A percentile compares a stretch with the other conserved stretches of the same genome.
Evolutionary conservation across 768 basidiomycete genomes (phyloP).

Genomic region (Boletus sp.): DNA sequence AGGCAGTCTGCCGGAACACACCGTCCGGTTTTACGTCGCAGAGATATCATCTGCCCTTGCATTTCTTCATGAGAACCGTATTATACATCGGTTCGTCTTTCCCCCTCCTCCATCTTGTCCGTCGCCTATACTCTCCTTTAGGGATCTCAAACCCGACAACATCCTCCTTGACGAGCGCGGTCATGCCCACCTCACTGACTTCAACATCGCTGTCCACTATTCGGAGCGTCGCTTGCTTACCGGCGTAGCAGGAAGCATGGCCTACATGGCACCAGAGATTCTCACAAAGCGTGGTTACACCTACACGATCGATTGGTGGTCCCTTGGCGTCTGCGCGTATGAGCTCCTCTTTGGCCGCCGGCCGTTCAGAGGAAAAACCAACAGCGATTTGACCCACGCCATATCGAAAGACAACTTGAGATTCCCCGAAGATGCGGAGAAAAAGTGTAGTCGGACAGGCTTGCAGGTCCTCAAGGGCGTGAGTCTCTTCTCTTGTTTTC

Average conservation of each 20-base stretch:
- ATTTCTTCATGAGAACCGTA: slow-evolving; percentile 88
- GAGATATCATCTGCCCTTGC: slow-evolving; percentile 86
- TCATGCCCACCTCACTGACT: slow-evolving; percentile 95
- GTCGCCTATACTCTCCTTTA: slow-evolving; percentile 28
- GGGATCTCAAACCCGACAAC: slow-evolving; percentile 97
- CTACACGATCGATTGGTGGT: slow-evolving; percentile 96
- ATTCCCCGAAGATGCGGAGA: slow-evolving; percentile 89
- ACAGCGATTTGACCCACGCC: slow-evolving; percentile 87
- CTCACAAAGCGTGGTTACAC: slow-evolving; percentile 92
- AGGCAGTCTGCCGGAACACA: slow-evolving; percentile 70
- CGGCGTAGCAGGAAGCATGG: slow-evolving; percentile 97
- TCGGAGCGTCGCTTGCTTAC: slow-evolving; percentile 80
- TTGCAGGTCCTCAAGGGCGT: slow-evolving; percentile 81
- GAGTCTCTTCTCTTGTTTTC: slow-evolving; percentile 32
- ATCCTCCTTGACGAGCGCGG: slow-evolving; percentile 94
- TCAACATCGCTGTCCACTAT: slow-evolving; percentile 98
- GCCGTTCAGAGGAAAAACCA: slow-evolving; percentile 92
- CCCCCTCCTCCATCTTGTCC: not conserved
- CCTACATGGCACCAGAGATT: slow-evolving; percentile 96
- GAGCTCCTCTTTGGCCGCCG: slow-evolving; percentile 90
- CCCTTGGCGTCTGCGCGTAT: slow-evolving; percentile 88
- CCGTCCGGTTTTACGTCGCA: slow-evolving; percentile 85
- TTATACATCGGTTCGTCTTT: slow-evolving; percentile 85
- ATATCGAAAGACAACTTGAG: slow-evolving; percentile 84
- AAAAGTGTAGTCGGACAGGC: slow-evolving; percentile 72